Evolutionary conservation across 2,329 filamentous ascomycete species (phyloP), one percentile per base, ranked within the genome.

Genomic region (Pestalotiopsis sp.): DNA sequence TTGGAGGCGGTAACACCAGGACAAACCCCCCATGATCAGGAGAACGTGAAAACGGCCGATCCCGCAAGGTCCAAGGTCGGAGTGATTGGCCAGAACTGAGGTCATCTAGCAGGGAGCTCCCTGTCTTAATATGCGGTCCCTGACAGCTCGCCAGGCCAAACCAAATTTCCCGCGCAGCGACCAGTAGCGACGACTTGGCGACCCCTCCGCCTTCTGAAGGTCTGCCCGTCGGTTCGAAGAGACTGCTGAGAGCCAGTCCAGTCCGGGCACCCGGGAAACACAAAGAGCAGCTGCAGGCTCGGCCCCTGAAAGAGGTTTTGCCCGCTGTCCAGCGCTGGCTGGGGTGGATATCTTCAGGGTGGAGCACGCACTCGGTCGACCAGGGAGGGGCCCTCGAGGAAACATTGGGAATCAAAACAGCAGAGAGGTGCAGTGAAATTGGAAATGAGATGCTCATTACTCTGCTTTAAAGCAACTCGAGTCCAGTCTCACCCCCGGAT

Each of bases 351-450:
- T 61, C 45, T 36, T 36, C 31, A 36, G 31, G 20, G 67, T 68
- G 57, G 57, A 57, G 41, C 61, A 49, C 69, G 49, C 52, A 67
- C 69, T 65, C 41, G 67, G 49, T 72, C 72, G 72, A 73, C 72
- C 69, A 64, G 73, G 74, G 69, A 70, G 69, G 57, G 31, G 68
- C 20, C 45, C 45, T 52, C 17, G 69, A 65, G 61, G 67, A 73
- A 74, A 72, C 71, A 73, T 69, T 69, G 66, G 45, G 68, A 67
- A 65, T 70, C 70, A 72, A 72, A 73, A 70, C 71, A 71, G 38
- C 39, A 66, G 66, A 69, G 65, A 68, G 69, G 45, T 52, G 45
- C 17, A 52, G 20, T 17, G 45, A 52, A 23, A 52, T 20, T 36
- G 61, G 72, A 75, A 74, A 75, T 74, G 74, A 52, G 45, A 74